These are phyloP conservation scores for Exserohilum turcica DNA, from an alignment of 2,329 filamentous ascomycete genomes.

Conservation along the genomic window DNA sequence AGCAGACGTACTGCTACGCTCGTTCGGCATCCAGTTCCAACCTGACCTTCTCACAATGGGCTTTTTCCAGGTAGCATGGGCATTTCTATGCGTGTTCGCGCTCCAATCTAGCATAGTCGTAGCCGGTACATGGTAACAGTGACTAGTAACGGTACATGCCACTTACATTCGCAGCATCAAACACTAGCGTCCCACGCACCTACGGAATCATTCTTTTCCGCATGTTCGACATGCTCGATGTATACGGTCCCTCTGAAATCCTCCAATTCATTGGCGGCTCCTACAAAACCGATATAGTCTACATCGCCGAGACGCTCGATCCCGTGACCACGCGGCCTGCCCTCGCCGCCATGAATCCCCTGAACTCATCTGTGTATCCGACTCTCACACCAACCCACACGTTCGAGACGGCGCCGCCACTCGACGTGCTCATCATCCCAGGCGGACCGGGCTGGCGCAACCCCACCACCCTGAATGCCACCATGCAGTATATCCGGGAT, in stretches of 20 bases:
- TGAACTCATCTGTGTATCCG: constrained; percentile 41
- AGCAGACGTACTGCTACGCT: neutral
- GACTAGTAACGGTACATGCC: neutral
- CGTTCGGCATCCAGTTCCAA: neutral
- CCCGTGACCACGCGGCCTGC: constrained; percentile 33
- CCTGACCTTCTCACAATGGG: constrained; percentile 4
- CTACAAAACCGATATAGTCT: constrained; percentile 28
- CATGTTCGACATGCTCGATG: constrained; percentile 37
- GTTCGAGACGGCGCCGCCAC: constrained; percentile 56
- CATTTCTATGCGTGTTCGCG: neutral
- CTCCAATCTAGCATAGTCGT: neutral
- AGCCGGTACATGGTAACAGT: neutral
- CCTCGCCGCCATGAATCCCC: constrained; percentile 28
- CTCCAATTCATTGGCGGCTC: constrained; percentile 40
- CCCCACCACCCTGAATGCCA: constrained; percentile 29
- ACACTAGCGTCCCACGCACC: constrained; percentile 21
- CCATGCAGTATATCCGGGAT: constrained; percentile 55
- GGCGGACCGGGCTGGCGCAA: constrained; percentile 60
- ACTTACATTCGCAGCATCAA: constrained; percentile 4
- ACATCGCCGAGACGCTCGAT: constrained; percentile 34
- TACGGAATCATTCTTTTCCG: constrained; percentile 37
- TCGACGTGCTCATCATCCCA: constrained; percentile 69
- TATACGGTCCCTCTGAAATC: constrained; percentile 51
- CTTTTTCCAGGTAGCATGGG: constrained; percentile 2
- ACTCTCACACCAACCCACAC: constrained; percentile 57